phyloP scores from a whole-genome alignment of 2,329 filamentous ascomycete genomes.

The Diaporthe sp. region DNA sequence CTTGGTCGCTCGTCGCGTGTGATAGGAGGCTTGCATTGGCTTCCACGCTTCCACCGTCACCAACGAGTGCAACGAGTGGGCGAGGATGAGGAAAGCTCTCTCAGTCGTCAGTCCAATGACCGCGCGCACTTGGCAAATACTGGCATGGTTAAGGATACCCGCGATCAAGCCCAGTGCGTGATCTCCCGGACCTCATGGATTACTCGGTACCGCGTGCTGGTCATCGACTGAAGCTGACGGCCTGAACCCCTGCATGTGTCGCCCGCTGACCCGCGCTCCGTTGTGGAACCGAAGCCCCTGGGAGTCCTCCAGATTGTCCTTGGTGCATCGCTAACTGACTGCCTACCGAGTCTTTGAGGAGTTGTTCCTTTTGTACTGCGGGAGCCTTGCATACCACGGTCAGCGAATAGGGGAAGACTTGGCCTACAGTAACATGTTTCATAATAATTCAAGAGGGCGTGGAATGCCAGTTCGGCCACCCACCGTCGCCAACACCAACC shows the following conservation, averaged over 20 bases:
- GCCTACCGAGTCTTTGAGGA: no score
- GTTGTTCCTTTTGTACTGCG: background rate
- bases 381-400: background rate
- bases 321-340: background rate
- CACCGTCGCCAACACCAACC: background rate
- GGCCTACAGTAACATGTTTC: no score
- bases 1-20: background rate
- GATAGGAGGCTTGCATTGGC: background rate
- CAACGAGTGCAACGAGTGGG: background rate
- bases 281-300: background rate
- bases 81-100: background rate
- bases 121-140: no score
- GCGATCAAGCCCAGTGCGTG: no score
- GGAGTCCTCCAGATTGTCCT: no score
- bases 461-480: background rate
- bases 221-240: background rate
- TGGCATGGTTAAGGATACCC: no score
- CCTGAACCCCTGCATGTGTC: background rate
- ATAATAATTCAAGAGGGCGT: background rate
- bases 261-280: slow-evolving; percentile 1
- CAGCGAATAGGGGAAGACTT: background rate
- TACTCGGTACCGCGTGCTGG: background rate
- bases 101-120: no score
- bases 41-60: background rate
- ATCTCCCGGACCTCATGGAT: no score